Base-by-base conservation (phyloP, 345 rosid genomes). In the Brassica incana region DNA sequence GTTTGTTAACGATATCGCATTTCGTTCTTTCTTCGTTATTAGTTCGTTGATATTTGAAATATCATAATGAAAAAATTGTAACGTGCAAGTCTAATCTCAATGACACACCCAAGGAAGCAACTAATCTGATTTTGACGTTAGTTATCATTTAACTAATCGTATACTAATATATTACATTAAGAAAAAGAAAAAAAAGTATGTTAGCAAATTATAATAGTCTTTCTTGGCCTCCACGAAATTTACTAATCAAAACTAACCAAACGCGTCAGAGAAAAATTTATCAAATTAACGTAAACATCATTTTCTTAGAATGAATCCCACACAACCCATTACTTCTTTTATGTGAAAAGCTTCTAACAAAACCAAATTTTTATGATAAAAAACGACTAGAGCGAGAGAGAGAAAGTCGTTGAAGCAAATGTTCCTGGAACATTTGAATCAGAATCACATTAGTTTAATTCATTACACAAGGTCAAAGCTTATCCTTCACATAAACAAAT, bases 81-180 rank as follows among this genome's bases (percentile, higher is more conserved):
- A 25, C 80, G 80, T 77, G 75, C 75, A 71, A 71, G 81, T 65
- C 29, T 52, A 29, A 78, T 78, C 45, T 25, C 43, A 29, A 52
- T 78, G 71, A 78, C 76, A 30, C 69, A 71, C 4, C 18, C 45
- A 54, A 38, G 66, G 66, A 71, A 23, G 23, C 80, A 67, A 32
- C 25, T 61, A 69, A 69, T 60, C 62, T 8, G 63, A 30, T 70
- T 60, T 29, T 69, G 64, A 61, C 63, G 80, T 69, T 45, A 69
- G 7, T 60, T 43, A 61, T 30, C 69, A 77, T 40, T 45, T 60
- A 30, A 32, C 38, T 69, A 61, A 18, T 60, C 63, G 30, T 48
- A 4, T 14, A 45, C 20, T 27, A 25, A 2, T 54, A 35, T 3
- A 9, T 36, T 36, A 35, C 58, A 30, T 23, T 20, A 75, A 52